Conservation (phyloP, 345 rosid genomes). For the Microthlaspi erraticum region DNA sequence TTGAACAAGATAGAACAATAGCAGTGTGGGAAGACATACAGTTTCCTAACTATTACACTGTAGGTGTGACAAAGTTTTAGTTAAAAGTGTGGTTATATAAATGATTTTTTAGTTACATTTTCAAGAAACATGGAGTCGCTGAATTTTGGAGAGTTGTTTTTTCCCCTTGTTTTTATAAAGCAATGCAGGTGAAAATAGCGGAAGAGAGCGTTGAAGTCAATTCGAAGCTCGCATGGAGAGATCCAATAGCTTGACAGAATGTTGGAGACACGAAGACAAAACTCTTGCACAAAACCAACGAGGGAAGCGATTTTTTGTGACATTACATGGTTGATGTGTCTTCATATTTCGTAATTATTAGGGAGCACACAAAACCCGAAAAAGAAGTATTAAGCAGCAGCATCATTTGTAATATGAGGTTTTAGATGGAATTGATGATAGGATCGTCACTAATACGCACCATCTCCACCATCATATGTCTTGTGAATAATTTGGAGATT, state of each 20-base stretch:
- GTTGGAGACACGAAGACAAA: constrained; percentile 15
- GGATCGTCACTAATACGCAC: not conserved
- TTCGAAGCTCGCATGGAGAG: constrained; percentile 29
- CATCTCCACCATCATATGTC: constrained; percentile 11
- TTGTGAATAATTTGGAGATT: constrained; percentile 20
- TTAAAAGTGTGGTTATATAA: constrained; percentile 8
- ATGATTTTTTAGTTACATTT: not conserved
- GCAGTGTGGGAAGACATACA: not conserved
- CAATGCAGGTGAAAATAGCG: constrained; percentile 45
- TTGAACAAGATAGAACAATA: not conserved
- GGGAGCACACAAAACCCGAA: constrained; percentile 14
- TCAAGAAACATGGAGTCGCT: constrained; percentile 5
- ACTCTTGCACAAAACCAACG: constrained; percentile 19
- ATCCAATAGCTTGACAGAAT: constrained; percentile 25
- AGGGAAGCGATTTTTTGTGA: constrained; percentile 14
- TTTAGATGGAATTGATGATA: constrained; percentile 16
- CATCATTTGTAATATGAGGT: constrained; percentile 26
- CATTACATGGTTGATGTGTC: constrained; percentile 8
- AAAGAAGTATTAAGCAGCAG: constrained; percentile 5
- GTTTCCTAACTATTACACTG: not conserved
- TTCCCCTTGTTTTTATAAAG: constrained; percentile 29
- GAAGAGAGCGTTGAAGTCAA: constrained; percentile 41
- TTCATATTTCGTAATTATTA: constrained; percentile 5
- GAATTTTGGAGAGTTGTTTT: constrained; percentile 21
- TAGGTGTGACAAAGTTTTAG: not conserved